These are phyloP conservation scores for Aethionema arabicum DNA, from an alignment of 345 rosid genomes.

Conservation along the genomic window DNA sequence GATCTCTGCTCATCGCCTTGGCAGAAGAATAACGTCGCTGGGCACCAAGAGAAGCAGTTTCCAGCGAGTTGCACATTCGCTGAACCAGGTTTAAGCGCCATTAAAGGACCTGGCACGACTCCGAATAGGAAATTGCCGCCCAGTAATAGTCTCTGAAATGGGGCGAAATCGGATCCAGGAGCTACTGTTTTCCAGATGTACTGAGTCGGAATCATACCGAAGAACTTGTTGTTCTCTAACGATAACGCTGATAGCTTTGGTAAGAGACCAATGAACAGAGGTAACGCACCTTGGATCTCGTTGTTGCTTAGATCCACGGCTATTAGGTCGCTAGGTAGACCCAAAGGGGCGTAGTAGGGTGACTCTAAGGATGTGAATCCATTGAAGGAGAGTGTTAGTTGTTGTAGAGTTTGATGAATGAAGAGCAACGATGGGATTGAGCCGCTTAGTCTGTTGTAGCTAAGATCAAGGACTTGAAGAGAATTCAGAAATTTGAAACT, in stretches of 20 bases:
- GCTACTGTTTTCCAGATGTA: constrained; percentile 48
- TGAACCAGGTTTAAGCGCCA: constrained; percentile 58
- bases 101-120: constrained; percentile 59
- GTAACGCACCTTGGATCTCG: constrained; percentile 44
- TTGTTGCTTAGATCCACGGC: constrained; percentile 55
- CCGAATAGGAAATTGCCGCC: constrained; percentile 88
- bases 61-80: constrained; percentile 58
- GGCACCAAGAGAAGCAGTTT: constrained; percentile 78
- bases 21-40: constrained; percentile 66
- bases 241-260: constrained; percentile 56
- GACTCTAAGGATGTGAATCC: constrained; percentile 55
- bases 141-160: constrained; percentile 65
- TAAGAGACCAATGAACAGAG: constrained; percentile 47
- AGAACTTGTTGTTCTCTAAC: constrained; percentile 49
- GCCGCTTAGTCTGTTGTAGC: constrained; percentile 59
- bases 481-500: constrained; percentile 34
- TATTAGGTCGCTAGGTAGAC: constrained; percentile 51
- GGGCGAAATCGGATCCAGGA: constrained; percentile 49
- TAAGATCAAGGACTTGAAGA: constrained; percentile 71
- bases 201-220: constrained; percentile 60
- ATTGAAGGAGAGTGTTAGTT: constrained; percentile 74
- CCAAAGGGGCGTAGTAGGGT: constrained; percentile 35
- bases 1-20: constrained; percentile 72
- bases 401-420: constrained; percentile 69
- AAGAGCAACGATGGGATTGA: constrained; percentile 55